Evolutionary conservation across 345 rosid genomes (phyloP).

Genomic region (Euclidium syriacum): DNA sequence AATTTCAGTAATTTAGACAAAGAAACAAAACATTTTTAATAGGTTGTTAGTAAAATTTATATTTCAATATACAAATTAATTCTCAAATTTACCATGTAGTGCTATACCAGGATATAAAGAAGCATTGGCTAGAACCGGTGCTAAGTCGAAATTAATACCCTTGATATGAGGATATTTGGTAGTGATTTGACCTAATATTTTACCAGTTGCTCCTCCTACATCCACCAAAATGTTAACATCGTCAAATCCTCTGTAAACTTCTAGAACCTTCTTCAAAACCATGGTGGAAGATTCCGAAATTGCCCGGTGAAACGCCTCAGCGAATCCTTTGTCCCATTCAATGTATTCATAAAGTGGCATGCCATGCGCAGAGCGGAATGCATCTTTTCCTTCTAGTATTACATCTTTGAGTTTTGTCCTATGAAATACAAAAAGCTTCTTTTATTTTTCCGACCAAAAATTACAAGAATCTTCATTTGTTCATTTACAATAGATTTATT

Average conservation of each 20-base stretch:
- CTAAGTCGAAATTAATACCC: slow-evolving; percentile 46
- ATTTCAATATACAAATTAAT: background rate
- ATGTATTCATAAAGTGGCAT: slow-evolving; percentile 43
- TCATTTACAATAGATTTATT: background rate
- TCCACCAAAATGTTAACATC: slow-evolving; percentile 44
- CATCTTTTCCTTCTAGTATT: slow-evolving; percentile 46
- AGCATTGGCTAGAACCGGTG: slow-evolving; percentile 18
- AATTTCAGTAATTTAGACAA: background rate
- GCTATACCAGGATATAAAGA: slow-evolving; percentile 24
- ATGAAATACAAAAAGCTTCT: background rate
- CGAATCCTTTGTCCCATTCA: slow-evolving; percentile 34
- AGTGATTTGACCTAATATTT: slow-evolving; percentile 33
- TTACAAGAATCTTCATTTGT: background rate
- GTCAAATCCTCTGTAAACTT: slow-evolving; percentile 49
- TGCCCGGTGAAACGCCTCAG: slow-evolving; percentile 39
- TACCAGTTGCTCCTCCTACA: slow-evolving; percentile 63
- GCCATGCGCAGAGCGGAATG: slow-evolving; percentile 52
- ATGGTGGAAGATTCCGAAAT: slow-evolving; percentile 41
- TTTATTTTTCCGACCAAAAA: too few relatives aligned
- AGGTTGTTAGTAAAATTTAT: background rate
- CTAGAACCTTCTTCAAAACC: slow-evolving; percentile 40
- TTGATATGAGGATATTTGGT: slow-evolving; percentile 43
- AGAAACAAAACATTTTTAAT: background rate
- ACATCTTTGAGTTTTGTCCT: slow-evolving; percentile 46
- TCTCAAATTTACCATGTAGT: too few relatives aligned